Percentiles rank a stretch among this genome's conserved stretches.
phyloP scores from a whole-genome alignment of 2,329 filamentous ascomycete species.

The Colletotrichum sidae region DNA sequence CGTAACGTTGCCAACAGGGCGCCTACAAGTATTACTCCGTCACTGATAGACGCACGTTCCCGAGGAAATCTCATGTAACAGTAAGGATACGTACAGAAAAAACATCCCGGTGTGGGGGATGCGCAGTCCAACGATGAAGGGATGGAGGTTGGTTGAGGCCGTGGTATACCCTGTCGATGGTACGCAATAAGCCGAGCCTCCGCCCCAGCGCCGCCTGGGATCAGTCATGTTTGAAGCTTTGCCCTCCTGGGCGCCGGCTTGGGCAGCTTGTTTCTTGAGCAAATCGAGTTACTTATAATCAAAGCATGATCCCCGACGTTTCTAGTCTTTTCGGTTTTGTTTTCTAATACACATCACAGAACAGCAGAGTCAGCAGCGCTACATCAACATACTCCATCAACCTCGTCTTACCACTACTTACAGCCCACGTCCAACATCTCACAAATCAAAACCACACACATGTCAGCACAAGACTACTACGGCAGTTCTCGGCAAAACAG shows the following conservation, averaged over 20 bases:
- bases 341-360: background rate
- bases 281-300: slow-evolving; percentile 12
- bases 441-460: slow-evolving; percentile 2
- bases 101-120: slow-evolving; percentile 1
- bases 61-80: no score
- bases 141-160: background rate
- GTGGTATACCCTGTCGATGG: background rate
- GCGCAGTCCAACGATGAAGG: background rate
- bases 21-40: no score
- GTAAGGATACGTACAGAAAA: no score
- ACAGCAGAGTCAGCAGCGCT: background rate
- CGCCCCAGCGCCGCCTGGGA: slow-evolving; percentile 33
- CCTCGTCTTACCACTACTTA: background rate
- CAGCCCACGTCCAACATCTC: background rate
- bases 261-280: background rate
- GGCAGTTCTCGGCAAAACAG: slow-evolving; percentile 34
- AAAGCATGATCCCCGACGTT: background rate
- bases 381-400: background rate
- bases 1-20: no score
- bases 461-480: slow-evolving; percentile 43
- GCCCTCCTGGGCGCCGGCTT: slow-evolving; percentile 1
- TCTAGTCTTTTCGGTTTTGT: background rate
- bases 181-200: slow-evolving; percentile 27
- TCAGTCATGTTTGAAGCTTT: slow-evolving; percentile 21
- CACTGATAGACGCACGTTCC: no score